Base-by-base conservation (phyloP, 2,329 filamentous ascomycete genomes). In the Acrodontium crateriforme region DNA sequence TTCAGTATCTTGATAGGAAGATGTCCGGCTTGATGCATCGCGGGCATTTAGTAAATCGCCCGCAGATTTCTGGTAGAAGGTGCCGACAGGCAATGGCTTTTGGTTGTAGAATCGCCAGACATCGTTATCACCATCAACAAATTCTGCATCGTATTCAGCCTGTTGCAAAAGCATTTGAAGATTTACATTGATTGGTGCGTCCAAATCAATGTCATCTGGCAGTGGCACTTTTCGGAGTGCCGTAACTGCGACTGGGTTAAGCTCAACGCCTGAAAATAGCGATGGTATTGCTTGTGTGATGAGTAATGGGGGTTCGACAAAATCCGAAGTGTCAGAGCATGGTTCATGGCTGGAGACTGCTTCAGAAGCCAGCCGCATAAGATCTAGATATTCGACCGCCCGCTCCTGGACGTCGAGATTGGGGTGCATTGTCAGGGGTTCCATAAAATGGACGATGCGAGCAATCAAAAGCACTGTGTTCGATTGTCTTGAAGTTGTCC, bases 351-450 rank as follows among this genome's bases (percentile, higher is more conserved):
- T 73, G 6, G 74, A 68, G 3, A 71, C 71, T 9, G 87, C 84
- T 57, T 98, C 89, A 1, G 75, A 74, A 2, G 82, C 83, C 24
- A 98, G 64, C 33, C 83, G 83, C 45, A 95, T 71, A 9, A 95
- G 65, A 50, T 98, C 89, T 0, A 84, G 68, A 43, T 93, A 91
- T 49, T 94, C 85, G 2, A 94, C 85, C 3, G 85, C 78, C 31
- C 89, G 73, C 53, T 95, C 89, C 55, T 98, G 89, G 3, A 98
- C 84, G 50, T 98, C 89, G 1, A 98, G 65, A 44, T 75, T 82
- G 0, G 87, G 85, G 50, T 95, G 83, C 21, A 76, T 65, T 1
- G 75, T 73, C 10, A 95, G 56, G 1, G 75, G 71, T 44, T 95
- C 85, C 13, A 93, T 60, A 25, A 81, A 78, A 49, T 89, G 72